Evolutionary conservation across 495 filamentous ascomycete genomes (phyloP).

Genomic region (Trichoderma asperelloides): DNA sequence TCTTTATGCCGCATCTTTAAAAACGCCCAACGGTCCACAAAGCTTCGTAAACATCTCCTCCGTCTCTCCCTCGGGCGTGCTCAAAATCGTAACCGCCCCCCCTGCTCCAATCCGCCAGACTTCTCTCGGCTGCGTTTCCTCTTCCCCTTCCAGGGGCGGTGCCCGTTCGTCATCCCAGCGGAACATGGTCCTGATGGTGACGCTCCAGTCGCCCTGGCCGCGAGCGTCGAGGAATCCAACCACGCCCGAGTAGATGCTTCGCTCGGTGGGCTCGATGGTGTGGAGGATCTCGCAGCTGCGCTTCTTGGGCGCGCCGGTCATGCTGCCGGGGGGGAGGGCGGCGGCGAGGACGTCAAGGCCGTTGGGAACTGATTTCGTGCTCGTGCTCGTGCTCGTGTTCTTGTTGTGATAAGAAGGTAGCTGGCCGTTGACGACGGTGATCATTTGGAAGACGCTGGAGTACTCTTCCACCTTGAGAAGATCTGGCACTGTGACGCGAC

Average conservation of each 20-base stretch:
- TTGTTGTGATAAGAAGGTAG: slow-evolving; percentile 30
- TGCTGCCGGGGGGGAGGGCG: slow-evolving; percentile 77
- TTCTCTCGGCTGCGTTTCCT: slow-evolving; percentile 27
- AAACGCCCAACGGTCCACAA: slow-evolving; percentile 52
- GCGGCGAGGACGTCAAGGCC: slow-evolving; percentile 71
- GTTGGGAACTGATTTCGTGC: slow-evolving; percentile 13
- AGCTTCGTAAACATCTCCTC: slow-evolving; percentile 89
- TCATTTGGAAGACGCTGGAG: slow-evolving; percentile 79
- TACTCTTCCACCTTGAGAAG: slow-evolving; percentile 86
- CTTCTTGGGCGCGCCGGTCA: slow-evolving; percentile 94
- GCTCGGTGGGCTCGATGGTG: slow-evolving; percentile 53
- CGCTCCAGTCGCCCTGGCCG: slow-evolving; percentile 79
- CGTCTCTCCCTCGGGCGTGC: slow-evolving; percentile 67
- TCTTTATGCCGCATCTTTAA: slow-evolving; percentile 25
- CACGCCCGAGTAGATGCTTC: slow-evolving; percentile 84
- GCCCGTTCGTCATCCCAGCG: slow-evolving; percentile 48
- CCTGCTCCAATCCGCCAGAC: slow-evolving; percentile 81
- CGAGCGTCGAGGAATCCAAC: slow-evolving; percentile 82
- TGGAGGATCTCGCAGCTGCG: slow-evolving; percentile 75
- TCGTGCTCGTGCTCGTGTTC: slow-evolving; percentile 4
- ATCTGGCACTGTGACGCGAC: slow-evolving; percentile 54
- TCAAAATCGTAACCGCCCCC: slow-evolving; percentile 77
- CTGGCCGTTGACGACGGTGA: slow-evolving; percentile 73
- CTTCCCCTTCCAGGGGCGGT: slow-evolving; percentile 10
- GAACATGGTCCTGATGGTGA: slow-evolving; percentile 74